Evolutionary conservation across 139 green algal genomes (phyloP), one percentile per base, ranked within the genome.

Genomic region (Chlamydomonas urium): DNA sequence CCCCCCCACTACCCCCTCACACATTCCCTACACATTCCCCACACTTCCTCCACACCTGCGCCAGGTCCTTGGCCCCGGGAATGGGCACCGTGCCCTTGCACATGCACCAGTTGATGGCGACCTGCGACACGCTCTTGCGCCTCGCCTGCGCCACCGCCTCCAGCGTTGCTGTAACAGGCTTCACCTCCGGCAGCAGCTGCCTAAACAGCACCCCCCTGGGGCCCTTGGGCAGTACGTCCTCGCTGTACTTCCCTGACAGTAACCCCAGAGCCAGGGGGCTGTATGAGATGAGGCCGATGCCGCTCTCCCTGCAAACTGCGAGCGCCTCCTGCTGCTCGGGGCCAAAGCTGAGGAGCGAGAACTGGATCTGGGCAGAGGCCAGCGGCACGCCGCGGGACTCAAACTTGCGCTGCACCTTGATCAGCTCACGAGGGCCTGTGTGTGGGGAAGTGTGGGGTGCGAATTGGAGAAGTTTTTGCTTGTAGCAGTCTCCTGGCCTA

Each of bases 31-130:
- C n/a, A n/a, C n/a, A n/a, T n/a, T n/a, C n/a, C n/a, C n/a, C n/a
- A n/a, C n/a, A n/a, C n/a, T n/a, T n/a, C n/a, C n/a, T n/a, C 14
- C 28, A 38, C 26, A 70, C 85, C 76, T 97, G 90, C 28, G 26
- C 4, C 32, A 97, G 38, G 62, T 86, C 88, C 73, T 94, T 95
- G 31, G 91, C 94, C 0, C 94, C 94, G 1, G 93, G 93, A 31
- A 99, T 99, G 23, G 94, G 94, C 4, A 98, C 75, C 2, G 91
- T 89, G n/a, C 91, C 94, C 76, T 98, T 93, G 53, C 74, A 87
- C 2, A 98, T 93, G 79, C 90, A 96, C 94, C 94, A 99, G 83
- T 97, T 96, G 71, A 99, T 87, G 1, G 93, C 93, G 28, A 99
- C 90, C 60, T 74, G 31, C 23, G 17, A 65, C 48, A 65, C 17